Evolutionary conservation across 2,329 filamentous ascomycete species (phyloP).

Genomic region (Clarireedia hainanense): DNA sequence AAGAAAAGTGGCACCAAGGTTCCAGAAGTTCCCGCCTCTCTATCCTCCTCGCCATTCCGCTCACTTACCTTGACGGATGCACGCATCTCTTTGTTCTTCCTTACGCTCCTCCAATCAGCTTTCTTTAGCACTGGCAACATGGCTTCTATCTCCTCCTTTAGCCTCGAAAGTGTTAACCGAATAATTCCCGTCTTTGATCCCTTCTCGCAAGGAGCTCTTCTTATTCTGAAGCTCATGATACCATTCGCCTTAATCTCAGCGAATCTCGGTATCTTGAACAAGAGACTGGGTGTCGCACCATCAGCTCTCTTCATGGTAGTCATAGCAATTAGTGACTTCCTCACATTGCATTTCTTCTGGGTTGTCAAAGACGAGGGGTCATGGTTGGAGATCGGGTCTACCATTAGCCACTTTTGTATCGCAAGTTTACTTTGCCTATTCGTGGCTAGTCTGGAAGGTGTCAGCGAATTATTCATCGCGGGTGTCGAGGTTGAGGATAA

Average conservation of each 20-base stretch:
- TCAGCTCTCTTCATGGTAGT: conserved; percentile 90
- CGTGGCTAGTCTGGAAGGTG: conserved; percentile 76
- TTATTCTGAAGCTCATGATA: conserved; percentile 84
- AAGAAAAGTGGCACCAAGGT: conserved; percentile 15
- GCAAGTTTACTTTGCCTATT: conserved; percentile 85
- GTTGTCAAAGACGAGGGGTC: conserved; percentile 93
- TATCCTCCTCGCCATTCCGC: conserved; percentile 37
- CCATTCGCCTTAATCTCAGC: conserved; percentile 90
- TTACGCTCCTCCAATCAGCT: conserved; percentile 86
- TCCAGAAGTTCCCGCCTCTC: conserved; percentile 17
- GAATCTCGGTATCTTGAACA: conserved; percentile 89
- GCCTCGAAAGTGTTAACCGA: conserved; percentile 78
- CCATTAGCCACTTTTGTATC: conserved; percentile 92
- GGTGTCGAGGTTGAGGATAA: conserved; percentile 60
- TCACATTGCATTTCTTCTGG: conserved; percentile 97
- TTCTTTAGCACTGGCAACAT: conserved; percentile 98
- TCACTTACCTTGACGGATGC: conserved; percentile 74
- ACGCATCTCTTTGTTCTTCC: conserved; percentile 87
- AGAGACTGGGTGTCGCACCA: conserved; percentile 72
- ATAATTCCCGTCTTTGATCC: conserved; percentile 90
- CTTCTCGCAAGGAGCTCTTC: conserved; percentile 79
- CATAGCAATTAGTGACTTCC: conserved; percentile 82
- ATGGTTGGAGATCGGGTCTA: conserved; percentile 96
- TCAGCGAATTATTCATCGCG: conserved; percentile 74
- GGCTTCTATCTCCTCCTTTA: conserved; percentile 88